Percentiles rank a stretch among this genome's conserved stretches.
These are phyloP conservation scores for Suhomyces maxii DNA, from an alignment of 1,139 yeast genomes.

Conservation along the genomic window DNA sequence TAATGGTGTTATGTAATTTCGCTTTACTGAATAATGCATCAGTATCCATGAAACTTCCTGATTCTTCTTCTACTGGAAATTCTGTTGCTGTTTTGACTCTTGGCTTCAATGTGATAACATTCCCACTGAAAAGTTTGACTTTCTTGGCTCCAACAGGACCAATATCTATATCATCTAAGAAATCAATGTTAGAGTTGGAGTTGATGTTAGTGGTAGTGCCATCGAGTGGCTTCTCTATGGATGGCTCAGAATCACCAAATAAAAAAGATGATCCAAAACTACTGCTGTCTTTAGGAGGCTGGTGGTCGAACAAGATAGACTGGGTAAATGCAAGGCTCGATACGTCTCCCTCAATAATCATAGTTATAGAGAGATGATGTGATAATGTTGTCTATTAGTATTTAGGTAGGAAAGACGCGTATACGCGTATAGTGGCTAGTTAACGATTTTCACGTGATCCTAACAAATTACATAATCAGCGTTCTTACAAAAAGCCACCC, in stretches of 20 bases:
- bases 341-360: conserved; percentile 1
- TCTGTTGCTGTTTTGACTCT: conserved; percentile 8
- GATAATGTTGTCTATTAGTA: background rate
- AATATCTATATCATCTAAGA: background rate
- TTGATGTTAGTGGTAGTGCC: background rate
- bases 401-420: conserved; percentile 1
- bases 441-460: background rate
- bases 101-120: conserved; percentile 21
- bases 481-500: background rate
- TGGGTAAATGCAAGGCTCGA: conserved; percentile 12
- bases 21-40: conserved; percentile 32
- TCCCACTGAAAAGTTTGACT: conserved; percentile 30
- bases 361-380: background rate
- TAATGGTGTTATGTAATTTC: conserved; percentile 24
- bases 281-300: background rate
- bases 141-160: conserved; percentile 13
- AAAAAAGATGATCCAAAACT: conserved; percentile 8
- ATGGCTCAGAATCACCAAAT: conserved; percentile 2
- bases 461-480: background rate
- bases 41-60: conserved; percentile 26
- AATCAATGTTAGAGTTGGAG: too few species aligned
- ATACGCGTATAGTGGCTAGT: background rate
- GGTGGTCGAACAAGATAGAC: conserved; percentile 14
- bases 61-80: background rate
- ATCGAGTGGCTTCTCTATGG: background rate